phyloP scores from a whole-genome alignment of 108 stramenopile species.

The Skeletonema potamos region DNA sequence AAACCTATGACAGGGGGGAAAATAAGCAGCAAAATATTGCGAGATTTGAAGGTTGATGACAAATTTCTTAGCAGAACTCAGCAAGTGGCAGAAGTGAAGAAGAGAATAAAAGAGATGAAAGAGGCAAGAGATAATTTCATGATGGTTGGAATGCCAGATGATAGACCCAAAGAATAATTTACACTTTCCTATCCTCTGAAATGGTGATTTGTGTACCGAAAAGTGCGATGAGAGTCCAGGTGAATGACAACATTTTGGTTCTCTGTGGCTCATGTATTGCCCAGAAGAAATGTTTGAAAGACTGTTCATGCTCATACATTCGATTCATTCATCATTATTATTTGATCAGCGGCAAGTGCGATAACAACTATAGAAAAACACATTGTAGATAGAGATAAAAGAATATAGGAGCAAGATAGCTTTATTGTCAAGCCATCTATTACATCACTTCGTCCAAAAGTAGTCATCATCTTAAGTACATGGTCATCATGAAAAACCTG shows the following conservation, averaged over 20 bases:
- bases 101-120: constrained; percentile 13
- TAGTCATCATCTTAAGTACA: not conserved
- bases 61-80: not conserved
- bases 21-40: not conserved
- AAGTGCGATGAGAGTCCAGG: not conserved
- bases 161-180: not conserved
- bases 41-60: not conserved
- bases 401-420: not conserved
- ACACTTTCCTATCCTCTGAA: not conserved
- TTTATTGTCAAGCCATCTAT: constrained; percentile 12
- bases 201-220: not conserved
- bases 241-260: constrained; percentile 26
- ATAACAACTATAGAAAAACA: not conserved
- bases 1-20: not conserved
- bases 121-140: constrained; percentile 30
- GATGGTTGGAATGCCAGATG: constrained; percentile 14
- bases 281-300: constrained; percentile 10
- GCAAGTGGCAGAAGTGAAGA: constrained; percentile 1
- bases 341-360: not conserved
- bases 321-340: too few species aligned
- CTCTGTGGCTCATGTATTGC: not conserved
- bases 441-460: not conserved
- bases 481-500: not conserved
- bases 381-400: not conserved
- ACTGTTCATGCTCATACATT: too few species aligned